These are phyloP conservation scores for Magnolia officinalis DNA, from an alignment of 164 flowering plant genomes.

Conservation along the genomic window DNA sequence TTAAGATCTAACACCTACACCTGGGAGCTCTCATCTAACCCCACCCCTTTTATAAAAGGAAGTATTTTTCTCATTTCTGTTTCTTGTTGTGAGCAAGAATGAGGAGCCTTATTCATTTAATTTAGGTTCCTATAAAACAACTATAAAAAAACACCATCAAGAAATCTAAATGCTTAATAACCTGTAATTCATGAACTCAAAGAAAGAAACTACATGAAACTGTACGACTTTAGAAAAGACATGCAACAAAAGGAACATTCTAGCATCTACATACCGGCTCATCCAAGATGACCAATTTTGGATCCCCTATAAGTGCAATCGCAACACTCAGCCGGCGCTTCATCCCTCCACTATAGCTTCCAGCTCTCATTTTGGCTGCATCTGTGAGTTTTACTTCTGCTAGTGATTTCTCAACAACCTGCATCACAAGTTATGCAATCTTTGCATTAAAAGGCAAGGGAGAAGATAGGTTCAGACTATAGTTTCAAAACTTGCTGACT, in stretches of 20 bases:
- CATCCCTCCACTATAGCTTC: slow-evolving; percentile 98
- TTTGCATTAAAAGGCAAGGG: background rate
- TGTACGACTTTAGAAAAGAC: background rate
- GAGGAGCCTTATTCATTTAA: background rate
- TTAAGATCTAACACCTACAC: background rate
- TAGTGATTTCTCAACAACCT: slow-evolving; percentile 64
- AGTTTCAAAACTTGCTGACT: background rate
- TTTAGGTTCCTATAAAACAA: no score
- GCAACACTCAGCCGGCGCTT: slow-evolving; percentile 89
- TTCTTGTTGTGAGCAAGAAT: background rate
- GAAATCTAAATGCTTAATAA: background rate
- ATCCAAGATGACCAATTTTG: slow-evolving; percentile 63
- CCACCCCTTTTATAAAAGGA: background rate
- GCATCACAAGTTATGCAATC: slow-evolving; percentile 11
- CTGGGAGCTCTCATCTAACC: background rate
- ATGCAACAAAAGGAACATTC: background rate
- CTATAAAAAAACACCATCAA: background rate
- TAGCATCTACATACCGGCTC: slow-evolving; percentile 50
- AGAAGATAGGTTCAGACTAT: background rate
- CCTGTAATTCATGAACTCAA: background rate
- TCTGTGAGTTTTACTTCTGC: slow-evolving; percentile 74
- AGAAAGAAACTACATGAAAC: background rate
- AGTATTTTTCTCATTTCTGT: background rate
- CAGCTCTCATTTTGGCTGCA: slow-evolving; percentile 71
- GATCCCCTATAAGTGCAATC: slow-evolving; percentile 69